Conservation (phyloP, 306 rosid species). For the Cucumis sativus region DNA sequence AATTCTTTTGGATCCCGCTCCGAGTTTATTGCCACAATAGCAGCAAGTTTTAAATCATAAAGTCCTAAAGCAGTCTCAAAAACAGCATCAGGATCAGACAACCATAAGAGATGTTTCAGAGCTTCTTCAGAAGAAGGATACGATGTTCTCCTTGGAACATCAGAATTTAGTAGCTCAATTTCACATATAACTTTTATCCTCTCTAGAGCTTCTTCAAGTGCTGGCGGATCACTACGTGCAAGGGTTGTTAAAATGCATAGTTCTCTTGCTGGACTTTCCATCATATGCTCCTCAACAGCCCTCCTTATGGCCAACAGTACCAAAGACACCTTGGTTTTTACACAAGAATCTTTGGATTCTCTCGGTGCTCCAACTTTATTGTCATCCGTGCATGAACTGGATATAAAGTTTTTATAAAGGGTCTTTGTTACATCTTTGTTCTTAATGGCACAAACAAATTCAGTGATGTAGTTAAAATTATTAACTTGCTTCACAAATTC, state of each 20-base stretch:
- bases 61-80: conserved; percentile 92
- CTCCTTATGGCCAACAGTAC: conserved; percentile 62
- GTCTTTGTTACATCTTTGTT: conserved; percentile 56
- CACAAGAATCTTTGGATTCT: conserved; percentile 20
- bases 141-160: conserved; percentile 34
- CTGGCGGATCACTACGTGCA: conserved; percentile 90
- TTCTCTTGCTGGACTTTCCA: conserved; percentile 78
- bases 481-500: conserved; percentile 79
- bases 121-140: conserved; percentile 93
- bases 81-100: conserved; percentile 79
- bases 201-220: conserved; percentile 87
- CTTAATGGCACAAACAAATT: conserved; percentile 85
- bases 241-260: conserved; percentile 90
- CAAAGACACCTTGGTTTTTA: conserved; percentile 58
- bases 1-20: conserved; percentile 95
- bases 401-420: conserved; percentile 41
- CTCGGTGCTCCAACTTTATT: conserved; percentile 26
- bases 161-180: conserved; percentile 58
- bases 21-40: conserved; percentile 93
- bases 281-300: conserved; percentile 66
- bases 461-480: conserved; percentile 78
- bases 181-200: conserved; percentile 75
- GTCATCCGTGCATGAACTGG: conserved; percentile 29
- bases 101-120: conserved; percentile 89
- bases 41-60: conserved; percentile 87